Percentiles rank a stretch among this genome's conserved stretches.
These are phyloP conservation scores for Nidula microcarpa DNA, from an alignment of 768 basidiomycete species.

Conservation along the genomic window DNA sequence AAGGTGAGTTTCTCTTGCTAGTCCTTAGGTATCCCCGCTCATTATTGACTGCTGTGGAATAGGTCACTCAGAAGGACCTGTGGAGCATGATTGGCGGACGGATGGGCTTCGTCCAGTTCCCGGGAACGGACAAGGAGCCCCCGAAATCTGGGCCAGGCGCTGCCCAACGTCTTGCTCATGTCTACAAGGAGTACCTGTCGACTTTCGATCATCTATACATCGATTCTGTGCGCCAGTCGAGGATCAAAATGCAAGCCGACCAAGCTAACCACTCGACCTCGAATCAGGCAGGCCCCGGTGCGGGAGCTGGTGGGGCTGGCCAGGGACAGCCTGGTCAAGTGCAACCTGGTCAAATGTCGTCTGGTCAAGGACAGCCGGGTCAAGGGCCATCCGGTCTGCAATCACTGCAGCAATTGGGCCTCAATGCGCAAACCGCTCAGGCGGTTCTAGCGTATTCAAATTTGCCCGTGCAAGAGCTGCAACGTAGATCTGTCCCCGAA, in stretches of 20 bases:
- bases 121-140: slow-evolving; percentile 57
- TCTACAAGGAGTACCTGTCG: slow-evolving; percentile 57
- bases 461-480: slow-evolving; percentile 46
- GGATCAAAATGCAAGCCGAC: slow-evolving; percentile 9
- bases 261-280: background rate
- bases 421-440: slow-evolving; percentile 31
- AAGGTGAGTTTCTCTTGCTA: slow-evolving; percentile 33
- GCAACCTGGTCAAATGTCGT: background rate
- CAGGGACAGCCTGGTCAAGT: background rate
- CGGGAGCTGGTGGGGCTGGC: background rate
- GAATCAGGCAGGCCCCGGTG: background rate
- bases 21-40: background rate
- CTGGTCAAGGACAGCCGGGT: background rate
- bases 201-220: slow-evolving; percentile 57
- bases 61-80: slow-evolving; percentile 54
- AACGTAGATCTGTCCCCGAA: slow-evolving; percentile 44
- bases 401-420: slow-evolving; percentile 1
- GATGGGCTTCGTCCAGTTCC: slow-evolving; percentile 64
- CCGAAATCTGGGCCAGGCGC: slow-evolving; percentile 58
- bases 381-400: background rate
- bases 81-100: slow-evolving; percentile 70
- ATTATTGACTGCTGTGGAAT: slow-evolving; percentile 1
- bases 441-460: slow-evolving; percentile 46
- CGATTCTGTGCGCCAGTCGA: slow-evolving; percentile 31
- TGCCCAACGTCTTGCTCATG: slow-evolving; percentile 55